Base-by-base conservation (phyloP, 163 green algal species). In the Chlorella variabilis region DNA sequence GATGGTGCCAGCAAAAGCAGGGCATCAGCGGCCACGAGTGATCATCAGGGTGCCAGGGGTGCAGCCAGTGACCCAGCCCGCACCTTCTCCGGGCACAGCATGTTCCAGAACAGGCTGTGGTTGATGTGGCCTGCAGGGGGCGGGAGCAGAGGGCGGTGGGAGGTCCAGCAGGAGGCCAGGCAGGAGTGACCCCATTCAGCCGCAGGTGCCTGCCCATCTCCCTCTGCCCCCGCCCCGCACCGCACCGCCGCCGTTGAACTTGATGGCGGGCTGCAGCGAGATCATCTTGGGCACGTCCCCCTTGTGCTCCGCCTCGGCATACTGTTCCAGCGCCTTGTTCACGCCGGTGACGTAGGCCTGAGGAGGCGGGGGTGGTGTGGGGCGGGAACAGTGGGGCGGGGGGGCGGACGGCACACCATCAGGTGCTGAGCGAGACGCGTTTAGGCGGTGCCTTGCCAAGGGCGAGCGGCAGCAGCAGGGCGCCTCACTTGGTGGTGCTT, bases 51-150 rank as follows among this genome's bases (percentile, higher is more conserved):
- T 27, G 31, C 13, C 4, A 0, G 20, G 42, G 0, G 9, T 38
- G 27, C 15, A 25, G 15, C 7, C 20, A 17, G 59, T 38, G 27
- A 18, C 38, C 6, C 5, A 38, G 18, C 25, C 20, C 75, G 7
- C 69, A 95, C 94, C 88, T 96, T 97, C 31, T 88, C 73, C 25
- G 96, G 92, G 23, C 79, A 86, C 25, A 99, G 88, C 86, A 98
- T 98, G 51, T 94, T 93, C 95, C 95, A 99, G 89, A 99, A 99
- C 80, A 98, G 96, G 58, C 87, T 93, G 85, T 99, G 97, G 87
- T 99, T 99, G 54, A 99, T 83, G 88, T 99, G 97, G 4, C 97
- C 96, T 97, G 92, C 39, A 86, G 23, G 8, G 3, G n/a, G 15
- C 11, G 39, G 21, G n/a, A 54, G 45, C 45, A 11, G 45, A 54